These are phyloP conservation scores for Pichia terricola DNA, from an alignment of 1,139 yeast species.

Conservation along the genomic window DNA sequence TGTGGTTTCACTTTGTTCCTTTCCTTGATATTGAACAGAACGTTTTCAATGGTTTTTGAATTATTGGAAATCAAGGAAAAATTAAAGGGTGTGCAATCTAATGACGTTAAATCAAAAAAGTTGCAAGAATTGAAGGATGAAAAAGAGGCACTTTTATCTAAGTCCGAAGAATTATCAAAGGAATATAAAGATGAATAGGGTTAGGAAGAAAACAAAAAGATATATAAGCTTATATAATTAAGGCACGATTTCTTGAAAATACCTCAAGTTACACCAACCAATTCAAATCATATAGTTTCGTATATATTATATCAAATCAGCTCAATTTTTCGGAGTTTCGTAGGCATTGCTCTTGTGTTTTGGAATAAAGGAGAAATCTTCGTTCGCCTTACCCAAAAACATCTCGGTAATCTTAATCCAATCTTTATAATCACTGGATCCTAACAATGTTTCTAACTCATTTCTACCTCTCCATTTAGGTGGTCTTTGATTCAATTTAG, in stretches of 20 bases:
- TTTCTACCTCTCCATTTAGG: conserved; percentile 92
- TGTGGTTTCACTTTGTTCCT: conserved; percentile 93
- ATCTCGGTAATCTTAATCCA: conserved; percentile 97
- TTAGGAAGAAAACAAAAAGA: conserved; percentile 19
- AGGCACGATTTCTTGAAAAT: too few relatives aligned
- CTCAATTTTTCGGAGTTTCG: conserved; percentile 21
- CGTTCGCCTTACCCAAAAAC: conserved; percentile 83
- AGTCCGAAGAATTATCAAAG: conserved; percentile 54
- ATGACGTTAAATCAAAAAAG: conserved; percentile 22
- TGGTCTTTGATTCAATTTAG: conserved; percentile 86
- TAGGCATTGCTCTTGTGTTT: conserved; percentile 90
- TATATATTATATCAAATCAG: conserved; percentile 1
- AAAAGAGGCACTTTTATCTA: conserved; percentile 57
- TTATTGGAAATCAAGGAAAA: conserved; percentile 47
- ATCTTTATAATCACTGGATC: conserved; percentile 75
- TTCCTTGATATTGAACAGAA: conserved; percentile 76
- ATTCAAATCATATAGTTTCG: neutral
- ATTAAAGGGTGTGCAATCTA: conserved; percentile 45
- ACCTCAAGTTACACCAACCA: too few relatives aligned
- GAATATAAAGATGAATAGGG: conserved; percentile 36
- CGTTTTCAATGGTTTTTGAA: conserved; percentile 76
- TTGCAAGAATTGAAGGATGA: conserved; percentile 55
- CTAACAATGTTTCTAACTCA: conserved; percentile 83
- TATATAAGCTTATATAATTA: neutral
- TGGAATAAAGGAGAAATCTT: conserved; percentile 71